phyloP scores from a whole-genome alignment of 768 basidiomycete genomes.

The Ramaria sp. region DNA sequence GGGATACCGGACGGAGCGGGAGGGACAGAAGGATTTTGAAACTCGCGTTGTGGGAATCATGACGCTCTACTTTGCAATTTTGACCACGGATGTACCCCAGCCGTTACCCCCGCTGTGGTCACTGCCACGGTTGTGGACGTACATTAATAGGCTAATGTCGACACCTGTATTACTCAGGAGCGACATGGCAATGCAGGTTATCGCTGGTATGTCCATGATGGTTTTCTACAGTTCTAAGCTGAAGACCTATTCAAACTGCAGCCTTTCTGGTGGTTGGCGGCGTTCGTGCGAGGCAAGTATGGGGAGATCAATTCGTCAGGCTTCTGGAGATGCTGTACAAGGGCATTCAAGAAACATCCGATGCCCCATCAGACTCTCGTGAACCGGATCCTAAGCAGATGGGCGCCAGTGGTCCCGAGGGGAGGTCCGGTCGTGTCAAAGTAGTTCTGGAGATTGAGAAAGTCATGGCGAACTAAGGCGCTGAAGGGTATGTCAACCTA shows the following conservation, averaged over 20 bases:
- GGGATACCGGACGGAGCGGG: conserved; percentile 39
- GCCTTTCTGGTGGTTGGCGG: conserved; percentile 69
- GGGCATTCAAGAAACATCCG: conserved; percentile 30
- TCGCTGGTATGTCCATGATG: conserved; percentile 45
- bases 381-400: conserved; percentile 25
- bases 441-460: conserved; percentile 58
- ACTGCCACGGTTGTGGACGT: conserved; percentile 58
- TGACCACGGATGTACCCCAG: conserved; percentile 28
- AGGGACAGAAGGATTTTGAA: conserved; percentile 50
- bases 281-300: conserved; percentile 43
- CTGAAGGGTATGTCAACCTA: too few relatives aligned
- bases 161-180: conserved; percentile 41
- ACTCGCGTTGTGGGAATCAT: conserved; percentile 67
- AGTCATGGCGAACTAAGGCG: background rate
- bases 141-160: conserved; percentile 53
- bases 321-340: conserved; percentile 56
- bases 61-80: conserved; percentile 77
- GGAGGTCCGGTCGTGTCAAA: conserved; percentile 51
- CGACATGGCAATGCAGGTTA: conserved; percentile 52
- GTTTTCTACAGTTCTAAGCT: background rate
- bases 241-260: conserved; percentile 18
- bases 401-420: conserved; percentile 52
- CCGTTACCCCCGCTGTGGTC: conserved; percentile 48
- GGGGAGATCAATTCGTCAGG: conserved; percentile 77
- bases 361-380: conserved; percentile 11